These are phyloP conservation scores for Fomitopsis serialis DNA, from an alignment of 768 basidiomycete genomes.

Conservation along the genomic window DNA sequence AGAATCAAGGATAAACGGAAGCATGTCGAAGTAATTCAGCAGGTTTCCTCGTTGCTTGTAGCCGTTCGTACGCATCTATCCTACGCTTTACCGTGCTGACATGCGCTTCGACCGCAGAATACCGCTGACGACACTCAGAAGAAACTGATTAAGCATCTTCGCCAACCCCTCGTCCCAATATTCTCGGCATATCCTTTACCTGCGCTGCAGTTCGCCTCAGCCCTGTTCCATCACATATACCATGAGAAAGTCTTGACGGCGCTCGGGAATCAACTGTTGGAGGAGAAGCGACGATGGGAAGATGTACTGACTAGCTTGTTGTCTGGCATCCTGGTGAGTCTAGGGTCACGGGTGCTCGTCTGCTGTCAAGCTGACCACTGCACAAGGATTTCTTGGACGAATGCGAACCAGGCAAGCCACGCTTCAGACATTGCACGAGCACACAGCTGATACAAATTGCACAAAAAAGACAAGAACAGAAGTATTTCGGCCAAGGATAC, in stretches of 20 bases:
- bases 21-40: conserved; percentile 30
- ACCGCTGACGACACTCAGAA: conserved; percentile 31
- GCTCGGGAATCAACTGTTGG: conserved; percentile 13
- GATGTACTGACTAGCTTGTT: conserved; percentile 38
- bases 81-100: no score
- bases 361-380: neutral
- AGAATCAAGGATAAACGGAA: conserved; percentile 17
- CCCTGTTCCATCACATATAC: conserved; percentile 36
- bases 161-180: conserved; percentile 37
- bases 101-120: no score
- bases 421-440: no score
- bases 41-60: conserved; percentile 36
- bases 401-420: conserved; percentile 22
- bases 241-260: conserved; percentile 31
- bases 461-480: neutral
- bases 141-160: conserved; percentile 36
- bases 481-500: conserved; percentile 17
- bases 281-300: conserved; percentile 37
- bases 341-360: neutral
- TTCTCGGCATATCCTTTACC: conserved; percentile 34
- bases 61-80: conserved; percentile 42
- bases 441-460: neutral
- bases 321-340: conserved; percentile 45
- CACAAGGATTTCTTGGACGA: conserved; percentile 26
- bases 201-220: conserved; percentile 36